Percentiles rank a stretch among this genome's conserved stretches.
These are phyloP conservation scores for Botrytis pseudocinerea DNA, from an alignment of 2,329 filamentous ascomycete genomes.

Conservation along the genomic window DNA sequence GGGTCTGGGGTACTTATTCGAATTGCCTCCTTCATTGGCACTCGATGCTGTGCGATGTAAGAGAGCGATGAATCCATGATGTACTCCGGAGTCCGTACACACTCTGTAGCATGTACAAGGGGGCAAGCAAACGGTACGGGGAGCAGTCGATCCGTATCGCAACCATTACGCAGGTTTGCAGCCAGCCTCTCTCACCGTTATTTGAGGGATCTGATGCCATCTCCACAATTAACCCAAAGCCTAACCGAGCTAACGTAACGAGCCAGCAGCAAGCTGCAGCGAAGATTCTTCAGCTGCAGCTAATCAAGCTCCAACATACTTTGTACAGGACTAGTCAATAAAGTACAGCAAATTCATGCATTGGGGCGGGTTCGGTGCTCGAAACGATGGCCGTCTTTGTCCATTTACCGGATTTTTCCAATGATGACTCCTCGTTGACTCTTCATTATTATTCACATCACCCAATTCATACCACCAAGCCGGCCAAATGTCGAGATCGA, in stretches of 20 bases:
- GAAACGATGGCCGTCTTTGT: neutral
- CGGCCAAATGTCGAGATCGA: conserved; percentile 1
- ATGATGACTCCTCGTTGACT: neutral
- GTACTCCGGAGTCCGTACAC: conserved; percentile 1
- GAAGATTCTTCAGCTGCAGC: neutral
- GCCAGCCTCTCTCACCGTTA: conserved; percentile 13
- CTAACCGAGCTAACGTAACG: neutral
- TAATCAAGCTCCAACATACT: neutral
- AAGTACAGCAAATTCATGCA: conserved; percentile 20
- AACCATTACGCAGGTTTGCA: neutral
- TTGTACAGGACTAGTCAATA: neutral
- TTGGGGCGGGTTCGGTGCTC: neutral
- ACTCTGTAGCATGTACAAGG: neutral
- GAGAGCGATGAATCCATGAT: neutral
- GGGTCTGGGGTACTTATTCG: neutral
- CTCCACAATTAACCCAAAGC: neutral
- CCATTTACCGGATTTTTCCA: neutral
- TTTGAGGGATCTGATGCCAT: conserved; percentile 2
- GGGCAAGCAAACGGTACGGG: conserved; percentile 4
- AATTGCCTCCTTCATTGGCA: neutral
- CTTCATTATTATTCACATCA: neutral
- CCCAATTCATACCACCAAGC: neutral
- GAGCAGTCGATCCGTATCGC: conserved; percentile 7
- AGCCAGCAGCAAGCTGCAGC: conserved; percentile 12
- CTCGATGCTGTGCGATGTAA: neutral